Conservation (phyloP, 2,329 filamentous ascomycete species). For the Phialemonium atrogriseum region DNA sequence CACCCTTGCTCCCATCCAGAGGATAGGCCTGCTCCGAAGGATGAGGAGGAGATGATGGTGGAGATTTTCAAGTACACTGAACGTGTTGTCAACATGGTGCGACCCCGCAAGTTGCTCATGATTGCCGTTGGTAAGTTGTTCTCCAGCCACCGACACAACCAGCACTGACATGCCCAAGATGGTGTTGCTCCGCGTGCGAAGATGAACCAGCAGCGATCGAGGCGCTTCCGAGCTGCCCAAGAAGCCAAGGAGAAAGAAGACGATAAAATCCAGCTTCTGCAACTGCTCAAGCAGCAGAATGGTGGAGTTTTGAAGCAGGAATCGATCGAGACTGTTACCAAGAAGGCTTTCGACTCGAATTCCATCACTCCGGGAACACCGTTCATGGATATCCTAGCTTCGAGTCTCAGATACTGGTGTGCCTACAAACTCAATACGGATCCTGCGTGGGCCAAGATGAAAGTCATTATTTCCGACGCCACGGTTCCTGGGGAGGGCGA, state of each 20-base stretch:
- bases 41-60: constrained; percentile 99
- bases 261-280: constrained; percentile 81
- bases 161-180: constrained; percentile 46
- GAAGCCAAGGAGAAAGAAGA: constrained; percentile 92
- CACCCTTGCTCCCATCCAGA: constrained; percentile 98
- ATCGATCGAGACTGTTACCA: constrained; percentile 52
- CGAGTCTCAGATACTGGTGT: constrained; percentile 90
- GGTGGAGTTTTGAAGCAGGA: constrained; percentile 55
- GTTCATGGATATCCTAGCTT: constrained; percentile 94
- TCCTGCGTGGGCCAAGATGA: constrained; percentile 88
- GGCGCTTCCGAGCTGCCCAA: constrained; percentile 88
- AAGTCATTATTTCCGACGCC: constrained; percentile 97
- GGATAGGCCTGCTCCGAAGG: constrained; percentile 79
- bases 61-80: constrained; percentile 99
- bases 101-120: constrained; percentile 90
- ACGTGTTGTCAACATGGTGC: constrained; percentile 96
- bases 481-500: constrained; percentile 97
- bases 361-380: constrained; percentile 92
- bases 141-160: constrained; percentile 1
- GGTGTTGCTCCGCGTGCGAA: constrained; percentile 96
- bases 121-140: constrained; percentile 78
- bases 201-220: constrained; percentile 98
- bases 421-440: constrained; percentile 97
- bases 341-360: constrained; percentile 88
- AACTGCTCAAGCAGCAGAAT: constrained; percentile 73